Evolutionary conservation across 164 flowering plant species (phyloP), one percentile per base, ranked within the genome.

Genomic region (Annona squamosa): DNA sequence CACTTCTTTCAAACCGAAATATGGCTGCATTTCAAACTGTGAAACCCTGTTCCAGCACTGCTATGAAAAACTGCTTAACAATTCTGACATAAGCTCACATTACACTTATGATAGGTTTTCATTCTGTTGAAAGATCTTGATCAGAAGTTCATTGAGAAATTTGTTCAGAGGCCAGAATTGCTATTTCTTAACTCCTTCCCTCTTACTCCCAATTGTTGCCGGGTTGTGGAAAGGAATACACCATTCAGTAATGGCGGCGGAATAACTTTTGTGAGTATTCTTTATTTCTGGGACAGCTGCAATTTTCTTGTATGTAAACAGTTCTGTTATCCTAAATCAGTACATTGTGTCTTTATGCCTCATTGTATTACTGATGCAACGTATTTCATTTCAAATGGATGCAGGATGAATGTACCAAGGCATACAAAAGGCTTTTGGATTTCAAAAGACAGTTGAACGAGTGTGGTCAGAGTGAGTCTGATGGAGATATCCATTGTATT

Each of bases 191-290:
- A 79, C 59, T 76, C 81, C 72, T 81, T 90, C 48, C 91, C 89
- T 6, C 85, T 96, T 43, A 93, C 97, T 9, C 95, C 99, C 41
- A 96, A 96, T 77, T 70, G 84, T 76, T 87, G 85, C 61, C 97
- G 99, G 44, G 86, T 93, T 63, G 79, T 84, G 56, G 98, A 93
- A 82, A 67, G 82, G 4, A 70, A 73, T 7, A 83, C 81, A 74
- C 18, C 77, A 19, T 79, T 82, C 69, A 77, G 86, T 46, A 79
- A 78, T 79, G 90, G 86, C 26, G 84, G 82, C 78, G 77, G 79
- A 43, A 63, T 95, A 78, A 74, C 77, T 46, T 84, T 85, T 82
- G 99, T 95, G 75, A 87, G 98, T 81, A 67, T 46, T 47, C 52
- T 65, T 47, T 46, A 61, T 5, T 42, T 74, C 63, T 45, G 46